phyloP scores from a whole-genome alignment of 495 filamentous ascomycete genomes.

The Penicillium chermesinum region DNA sequence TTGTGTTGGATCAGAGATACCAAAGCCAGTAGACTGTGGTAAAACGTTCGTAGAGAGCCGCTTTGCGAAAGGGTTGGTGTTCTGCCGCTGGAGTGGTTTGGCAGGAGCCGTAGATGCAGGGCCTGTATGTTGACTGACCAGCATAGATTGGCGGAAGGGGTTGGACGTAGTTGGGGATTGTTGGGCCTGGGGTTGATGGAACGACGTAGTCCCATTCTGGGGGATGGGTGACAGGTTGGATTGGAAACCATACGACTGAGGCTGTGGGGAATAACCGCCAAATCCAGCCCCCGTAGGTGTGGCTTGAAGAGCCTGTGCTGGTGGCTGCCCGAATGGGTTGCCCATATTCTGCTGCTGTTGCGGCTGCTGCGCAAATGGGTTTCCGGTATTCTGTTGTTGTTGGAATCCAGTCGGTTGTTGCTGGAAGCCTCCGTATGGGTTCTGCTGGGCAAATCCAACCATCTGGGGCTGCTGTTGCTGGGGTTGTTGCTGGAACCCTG shows the following conservation, averaged over 20 bases:
- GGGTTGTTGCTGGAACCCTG: conserved; percentile 45
- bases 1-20: conserved; percentile 26
- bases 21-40: conserved; percentile 28
- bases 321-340: conserved; percentile 5
- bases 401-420: conserved; percentile 31
- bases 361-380: background rate
- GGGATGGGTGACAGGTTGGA: conserved; percentile 54
- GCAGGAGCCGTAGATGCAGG: conserved; percentile 25
- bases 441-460: conserved; percentile 13
- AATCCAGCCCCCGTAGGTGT: conserved; percentile 79
- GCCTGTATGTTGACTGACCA: conserved; percentile 53
- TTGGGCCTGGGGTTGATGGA: conserved; percentile 44
- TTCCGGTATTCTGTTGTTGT: background rate
- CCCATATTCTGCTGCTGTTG: background rate
- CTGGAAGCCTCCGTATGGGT: conserved; percentile 41
- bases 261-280: conserved; percentile 74
- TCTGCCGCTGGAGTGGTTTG: conserved; percentile 51
- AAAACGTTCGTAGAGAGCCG: conserved; percentile 37
- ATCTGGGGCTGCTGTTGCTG: conserved; percentile 40
- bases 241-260: conserved; percentile 47
- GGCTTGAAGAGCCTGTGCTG: conserved; percentile 47
- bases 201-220: conserved; percentile 54
- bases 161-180: conserved; percentile 66
- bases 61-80: conserved; percentile 82
- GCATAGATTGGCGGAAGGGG: conserved; percentile 83